These are phyloP conservation scores for Usnea hakonensis DNA, from an alignment of 495 filamentous ascomycete genomes.

Conservation along the genomic window DNA sequence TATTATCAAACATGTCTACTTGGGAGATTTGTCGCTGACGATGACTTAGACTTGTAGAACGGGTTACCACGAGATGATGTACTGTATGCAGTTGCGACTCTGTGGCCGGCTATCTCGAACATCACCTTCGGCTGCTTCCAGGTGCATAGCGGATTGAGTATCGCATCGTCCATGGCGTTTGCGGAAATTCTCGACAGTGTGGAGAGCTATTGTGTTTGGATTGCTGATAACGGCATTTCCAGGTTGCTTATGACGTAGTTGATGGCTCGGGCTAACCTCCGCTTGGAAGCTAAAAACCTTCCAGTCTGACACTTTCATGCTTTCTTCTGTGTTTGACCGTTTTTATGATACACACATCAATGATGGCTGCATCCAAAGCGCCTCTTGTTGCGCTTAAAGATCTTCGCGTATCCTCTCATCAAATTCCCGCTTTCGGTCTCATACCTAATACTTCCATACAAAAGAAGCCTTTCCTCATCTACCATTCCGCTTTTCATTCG, in stretches of 20 bases:
- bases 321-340: not conserved
- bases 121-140: not conserved
- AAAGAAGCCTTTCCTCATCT: constrained; percentile 54
- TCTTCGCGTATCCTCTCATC: constrained; percentile 47
- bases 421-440: constrained; percentile 49
- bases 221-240: not conserved
- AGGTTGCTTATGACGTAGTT: constrained; percentile 8
- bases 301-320: not conserved
- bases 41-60: constrained; percentile 54
- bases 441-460: constrained; percentile 61
- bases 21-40: not conserved
- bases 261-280: not conserved
- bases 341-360: not conserved
- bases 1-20: not conserved
- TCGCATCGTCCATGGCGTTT: not conserved
- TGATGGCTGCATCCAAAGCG: constrained; percentile 11
- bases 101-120: not conserved
- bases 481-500: constrained; percentile 45
- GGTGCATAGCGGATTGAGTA: not conserved
- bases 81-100: not conserved
- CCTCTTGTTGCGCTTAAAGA: constrained; percentile 39
- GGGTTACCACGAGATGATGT: constrained; percentile 39
- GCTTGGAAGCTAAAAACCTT: not conserved
- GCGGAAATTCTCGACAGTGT: not conserved
- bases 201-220: not conserved